Conservation (phyloP, 106 monocot species). For the Cymbidium sinense region DNA sequence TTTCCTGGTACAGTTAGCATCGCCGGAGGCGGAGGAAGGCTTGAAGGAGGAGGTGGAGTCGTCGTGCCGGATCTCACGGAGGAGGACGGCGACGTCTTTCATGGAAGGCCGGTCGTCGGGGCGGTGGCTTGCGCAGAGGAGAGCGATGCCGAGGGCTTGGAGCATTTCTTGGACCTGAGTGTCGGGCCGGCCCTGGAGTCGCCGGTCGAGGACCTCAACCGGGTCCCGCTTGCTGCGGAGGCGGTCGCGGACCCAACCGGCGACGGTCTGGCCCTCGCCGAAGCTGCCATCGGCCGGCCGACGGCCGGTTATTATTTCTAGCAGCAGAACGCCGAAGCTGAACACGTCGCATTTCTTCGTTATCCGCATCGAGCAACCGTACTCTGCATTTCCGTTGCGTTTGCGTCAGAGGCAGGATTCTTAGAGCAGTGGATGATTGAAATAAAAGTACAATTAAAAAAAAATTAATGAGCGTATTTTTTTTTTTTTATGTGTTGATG, state of each 20-base stretch:
- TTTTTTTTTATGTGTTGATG: too few species aligned
- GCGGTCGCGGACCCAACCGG: constrained; percentile 65
- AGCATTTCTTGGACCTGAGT: constrained; percentile 75
- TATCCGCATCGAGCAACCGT: constrained; percentile 66
- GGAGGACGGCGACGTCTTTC: constrained; percentile 84
- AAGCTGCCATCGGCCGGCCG: constrained; percentile 34
- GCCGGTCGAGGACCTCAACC: constrained; percentile 44
- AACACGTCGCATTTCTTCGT: constrained; percentile 87
- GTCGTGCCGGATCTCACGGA: constrained; percentile 56
- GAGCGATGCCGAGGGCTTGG: constrained; percentile 73
- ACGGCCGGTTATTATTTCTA: constrained; percentile 68
- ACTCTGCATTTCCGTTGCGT: constrained; percentile 36
- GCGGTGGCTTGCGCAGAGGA: constrained; percentile 57
- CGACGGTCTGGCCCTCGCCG: constrained; percentile 48
- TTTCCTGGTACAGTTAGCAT: not conserved
- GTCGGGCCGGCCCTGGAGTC: constrained; percentile 47
- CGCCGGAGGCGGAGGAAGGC: not conserved
- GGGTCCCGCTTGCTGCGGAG: constrained; percentile 51
- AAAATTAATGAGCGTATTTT: too few species aligned
- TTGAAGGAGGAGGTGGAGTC: not conserved
- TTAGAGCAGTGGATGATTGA: too few species aligned
- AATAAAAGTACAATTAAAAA: too few species aligned
- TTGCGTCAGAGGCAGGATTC: not conserved
- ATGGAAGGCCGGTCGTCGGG: constrained; percentile 75
- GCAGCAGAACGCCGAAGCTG: constrained; percentile 77